phyloP scores from a whole-genome alignment of 768 basidiomycete genomes.

The Boletus subcaerulescens region DNA sequence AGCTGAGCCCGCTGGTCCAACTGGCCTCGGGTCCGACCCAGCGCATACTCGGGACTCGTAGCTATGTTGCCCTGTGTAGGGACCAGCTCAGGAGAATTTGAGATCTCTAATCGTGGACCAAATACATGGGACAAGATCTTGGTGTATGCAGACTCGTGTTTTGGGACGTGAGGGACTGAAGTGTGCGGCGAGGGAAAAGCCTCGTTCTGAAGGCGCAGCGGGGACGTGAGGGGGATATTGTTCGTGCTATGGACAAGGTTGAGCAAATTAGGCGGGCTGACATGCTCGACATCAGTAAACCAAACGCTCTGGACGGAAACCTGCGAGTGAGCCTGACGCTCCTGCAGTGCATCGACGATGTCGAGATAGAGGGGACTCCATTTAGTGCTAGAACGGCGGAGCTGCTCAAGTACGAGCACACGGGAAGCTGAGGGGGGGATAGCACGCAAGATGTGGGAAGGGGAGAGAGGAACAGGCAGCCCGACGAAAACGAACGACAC shows the following conservation, averaged over 20 bases:
- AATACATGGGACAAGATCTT: conserved; percentile 84
- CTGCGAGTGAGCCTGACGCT: conserved; percentile 44
- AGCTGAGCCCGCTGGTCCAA: conserved; percentile 73
- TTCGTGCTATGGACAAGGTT: conserved; percentile 47
- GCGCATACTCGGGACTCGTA: conserved; percentile 91
- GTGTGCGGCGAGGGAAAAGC: conserved; percentile 24
- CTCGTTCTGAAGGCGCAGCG: conserved; percentile 48
- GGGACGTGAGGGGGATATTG: conserved; percentile 36
- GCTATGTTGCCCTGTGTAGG: conserved; percentile 67
- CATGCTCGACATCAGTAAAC: conserved; percentile 48
- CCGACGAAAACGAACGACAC: conserved; percentile 63
- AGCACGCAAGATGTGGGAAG: conserved; percentile 50
- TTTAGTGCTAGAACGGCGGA: conserved; percentile 71
- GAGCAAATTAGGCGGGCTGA: conserved; percentile 44
- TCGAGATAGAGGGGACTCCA: conserved; percentile 90
- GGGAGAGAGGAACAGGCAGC: conserved; percentile 66
- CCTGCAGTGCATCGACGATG: conserved; percentile 68
- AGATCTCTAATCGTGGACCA: conserved; percentile 71
- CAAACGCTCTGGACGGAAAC: conserved; percentile 61
- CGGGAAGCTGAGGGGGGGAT: conserved; percentile 63
- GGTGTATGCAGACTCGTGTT: conserved; percentile 89
- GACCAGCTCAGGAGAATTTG: conserved; percentile 79
- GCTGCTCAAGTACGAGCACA: conserved; percentile 81
- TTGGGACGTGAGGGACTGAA: conserved; percentile 66
- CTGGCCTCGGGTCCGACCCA: conserved; percentile 86